These are phyloP conservation scores for Amesomyces nigricolor DNA, from an alignment of 2,329 filamentous ascomycete genomes.

Conservation along the genomic window DNA sequence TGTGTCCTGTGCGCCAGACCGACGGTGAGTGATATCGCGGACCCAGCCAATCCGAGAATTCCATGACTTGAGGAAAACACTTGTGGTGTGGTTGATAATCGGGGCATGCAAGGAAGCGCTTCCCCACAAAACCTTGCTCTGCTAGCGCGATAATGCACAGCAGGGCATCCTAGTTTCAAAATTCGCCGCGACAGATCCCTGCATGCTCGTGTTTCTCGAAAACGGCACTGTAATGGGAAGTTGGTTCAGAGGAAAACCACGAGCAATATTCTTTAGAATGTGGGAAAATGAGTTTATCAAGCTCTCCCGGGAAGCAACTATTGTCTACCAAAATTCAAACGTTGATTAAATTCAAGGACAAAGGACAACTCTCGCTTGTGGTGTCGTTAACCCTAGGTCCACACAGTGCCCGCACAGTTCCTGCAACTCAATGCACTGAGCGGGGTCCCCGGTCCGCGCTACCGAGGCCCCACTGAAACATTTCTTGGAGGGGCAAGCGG, in stretches of 20 bases:
- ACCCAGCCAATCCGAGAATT: slow-evolving; percentile 14
- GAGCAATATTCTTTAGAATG: neutral
- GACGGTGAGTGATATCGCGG: slow-evolving; percentile 11
- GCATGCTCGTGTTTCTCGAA: neutral
- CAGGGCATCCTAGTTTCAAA: neutral
- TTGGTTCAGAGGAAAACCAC: too few species aligned
- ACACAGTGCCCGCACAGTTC: slow-evolving; percentile 13
- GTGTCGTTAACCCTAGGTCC: neutral
- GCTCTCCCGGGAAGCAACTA: too few species aligned
- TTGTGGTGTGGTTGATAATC: slow-evolving; percentile 2
- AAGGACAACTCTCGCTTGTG: neutral
- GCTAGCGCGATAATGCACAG: neutral
- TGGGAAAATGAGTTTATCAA: too few species aligned
- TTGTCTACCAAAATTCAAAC: too few species aligned
- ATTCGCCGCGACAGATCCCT: neutral
- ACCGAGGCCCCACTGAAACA: neutral
- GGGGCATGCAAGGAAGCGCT: slow-evolving; percentile 4
- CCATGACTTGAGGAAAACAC: slow-evolving; percentile 14
- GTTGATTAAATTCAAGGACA: too few species aligned
- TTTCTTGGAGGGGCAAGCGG: slow-evolving; percentile 2
- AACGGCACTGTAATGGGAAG: neutral
- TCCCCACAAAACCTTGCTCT: slow-evolving; percentile 8
- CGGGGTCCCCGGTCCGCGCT: neutral
- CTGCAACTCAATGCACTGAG: neutral
- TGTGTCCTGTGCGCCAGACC: slow-evolving; percentile 4